These are phyloP conservation scores for Teunomyces lycoperdinae DNA, from an alignment of 805 yeast species.

Conservation along the genomic window DNA sequence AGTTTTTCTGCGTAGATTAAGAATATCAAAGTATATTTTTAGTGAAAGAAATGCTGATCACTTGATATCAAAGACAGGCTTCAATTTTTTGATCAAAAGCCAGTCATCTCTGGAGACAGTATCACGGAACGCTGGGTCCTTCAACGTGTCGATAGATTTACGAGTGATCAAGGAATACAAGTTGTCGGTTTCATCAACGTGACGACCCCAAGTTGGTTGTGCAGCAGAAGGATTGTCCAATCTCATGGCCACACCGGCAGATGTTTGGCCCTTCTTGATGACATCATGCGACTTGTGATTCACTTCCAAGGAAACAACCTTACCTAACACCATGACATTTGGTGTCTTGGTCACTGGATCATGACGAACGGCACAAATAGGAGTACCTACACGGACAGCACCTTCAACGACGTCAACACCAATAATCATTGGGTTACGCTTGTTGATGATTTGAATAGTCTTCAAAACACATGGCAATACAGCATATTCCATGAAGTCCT, in stretches of 20 bases:
- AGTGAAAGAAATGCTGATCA: slow-evolving; percentile 18
- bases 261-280: slow-evolving; percentile 92
- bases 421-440: slow-evolving; percentile 98
- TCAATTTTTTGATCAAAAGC: slow-evolving; percentile 85
- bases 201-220: slow-evolving; percentile 99
- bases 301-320: slow-evolving; percentile 89
- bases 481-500: slow-evolving; percentile 83
- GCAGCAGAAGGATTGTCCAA: slow-evolving; percentile 88
- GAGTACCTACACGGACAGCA: slow-evolving; percentile 84
- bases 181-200: slow-evolving; percentile 88
- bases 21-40: neutral
- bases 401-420: slow-evolving; percentile 98
- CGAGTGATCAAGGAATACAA: slow-evolving; percentile 88
- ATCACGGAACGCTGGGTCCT: slow-evolving; percentile 96
- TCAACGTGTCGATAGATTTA: slow-evolving; percentile 92
- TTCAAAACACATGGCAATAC: slow-evolving; percentile 93
- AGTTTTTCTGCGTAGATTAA: neutral
- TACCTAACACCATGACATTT: slow-evolving; percentile 74
- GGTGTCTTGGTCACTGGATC: slow-evolving; percentile 83
- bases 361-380: slow-evolving; percentile 87
- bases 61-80: slow-evolving; percentile 82
- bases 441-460: slow-evolving; percentile 94
- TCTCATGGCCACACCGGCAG: slow-evolving; percentile 98
- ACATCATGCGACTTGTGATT: slow-evolving; percentile 80
- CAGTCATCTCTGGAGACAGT: slow-evolving; percentile 94